Evolutionary conservation across 352 stramenopile genomes (phyloP), one percentile per base, ranked within the genome.

Genomic region (Plasmopara viticola): DNA sequence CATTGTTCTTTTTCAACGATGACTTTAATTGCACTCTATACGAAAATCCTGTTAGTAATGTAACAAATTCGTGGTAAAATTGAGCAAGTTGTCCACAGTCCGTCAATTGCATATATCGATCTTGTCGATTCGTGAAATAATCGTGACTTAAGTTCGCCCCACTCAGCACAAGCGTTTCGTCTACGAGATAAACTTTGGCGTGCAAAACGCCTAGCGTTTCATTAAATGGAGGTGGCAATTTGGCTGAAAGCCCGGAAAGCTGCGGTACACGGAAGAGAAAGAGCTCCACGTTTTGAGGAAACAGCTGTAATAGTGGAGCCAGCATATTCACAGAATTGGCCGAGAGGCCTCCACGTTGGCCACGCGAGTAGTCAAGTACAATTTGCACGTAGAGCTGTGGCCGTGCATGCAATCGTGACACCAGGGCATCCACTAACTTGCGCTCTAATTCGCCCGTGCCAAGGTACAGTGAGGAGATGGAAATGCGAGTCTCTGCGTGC

Each of bases 121-220:
- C 84, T 46, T 91, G 81, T 31, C 84, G 56, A 42, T 87, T 84
- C 1, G 80, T 90, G 18, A 95, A 95, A 44, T 95, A 95, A 53
- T 93, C 83, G 2, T 72, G 58, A 49, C 78, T 90, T 6, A 95
- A 57, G 51, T 95, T 95, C 7, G 84, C 84, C 9, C 83, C 84
- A 44, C 77, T 90, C 10, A 93, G 71, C 37, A 93, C 73, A 28
- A 92, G 68, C 25, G 66, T 86, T 47, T 91, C 77, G 59, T 95
- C 84, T 41, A 83, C 75, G 8, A 90, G 51, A 44, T 95, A 95
- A 14, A 88, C 78, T 66, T 95, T 95, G 30, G 81, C 76, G 49
- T 95, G 84, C 5, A 64, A 87, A 9, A 92, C 80, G 17, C 82
- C 81, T 9, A 91, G 67, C n/a, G 79, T 86, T 60, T 93, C 83